A percentile compares a stretch with the other conserved stretches of the same genome.
phyloP scores from a whole-genome alignment of 1,284 basidiomycete genomes.

The Leccinum subspadiceum region DNA sequence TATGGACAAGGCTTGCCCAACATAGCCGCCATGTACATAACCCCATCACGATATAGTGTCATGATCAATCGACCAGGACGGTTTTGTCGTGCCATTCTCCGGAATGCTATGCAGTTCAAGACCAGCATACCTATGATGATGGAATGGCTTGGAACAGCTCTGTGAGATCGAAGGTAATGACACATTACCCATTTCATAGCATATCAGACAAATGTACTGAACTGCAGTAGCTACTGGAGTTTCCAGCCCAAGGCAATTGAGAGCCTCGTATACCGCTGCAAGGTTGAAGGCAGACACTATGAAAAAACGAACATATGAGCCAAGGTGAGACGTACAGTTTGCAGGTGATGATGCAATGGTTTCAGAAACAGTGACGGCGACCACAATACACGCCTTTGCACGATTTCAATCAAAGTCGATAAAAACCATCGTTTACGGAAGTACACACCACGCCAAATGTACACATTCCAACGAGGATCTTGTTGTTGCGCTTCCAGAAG shows the following conservation, averaged over 20 bases:
- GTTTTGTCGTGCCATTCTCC: constrained; percentile 14
- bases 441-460: constrained; percentile 12
- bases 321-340: constrained; percentile 2
- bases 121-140: constrained; percentile 16
- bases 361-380: constrained; percentile 15
- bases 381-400: constrained; percentile 9
- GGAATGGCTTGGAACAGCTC: neutral
- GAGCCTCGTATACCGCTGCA: constrained; percentile 15
- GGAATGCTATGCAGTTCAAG: constrained; percentile 23
- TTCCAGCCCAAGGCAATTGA: constrained; percentile 13
- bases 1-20: constrained; percentile 1
- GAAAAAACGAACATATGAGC: neutral
- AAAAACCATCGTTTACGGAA: neutral
- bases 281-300: neutral
- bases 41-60: constrained; percentile 23
- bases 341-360: constrained; percentile 9
- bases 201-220: constrained; percentile 14
- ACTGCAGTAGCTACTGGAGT: constrained; percentile 7
- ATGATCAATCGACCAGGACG: constrained; percentile 12
- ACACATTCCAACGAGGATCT: constrained; percentile 19
- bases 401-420: neutral
- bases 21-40: constrained; percentile 23
- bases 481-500: constrained; percentile 23
- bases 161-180: neutral
- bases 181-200: constrained; percentile 18